Base-by-base conservation (phyloP, 345 rosid species). In the Eucalyptus tenuipes region DNA sequence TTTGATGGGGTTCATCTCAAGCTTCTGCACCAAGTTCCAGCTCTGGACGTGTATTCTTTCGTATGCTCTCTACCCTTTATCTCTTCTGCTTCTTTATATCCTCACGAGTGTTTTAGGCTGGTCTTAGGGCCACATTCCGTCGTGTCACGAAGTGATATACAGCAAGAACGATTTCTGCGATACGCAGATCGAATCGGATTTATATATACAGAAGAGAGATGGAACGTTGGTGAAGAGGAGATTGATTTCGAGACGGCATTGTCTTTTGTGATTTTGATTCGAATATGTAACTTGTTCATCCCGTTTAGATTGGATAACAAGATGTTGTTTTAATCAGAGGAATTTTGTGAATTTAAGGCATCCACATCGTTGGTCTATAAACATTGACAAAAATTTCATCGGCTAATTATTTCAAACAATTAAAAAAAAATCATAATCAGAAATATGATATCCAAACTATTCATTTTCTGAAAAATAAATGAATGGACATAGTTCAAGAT, bases 101-200 rank as follows among this genome's bases (percentile, higher is more conserved):
- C 93, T 92, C 27, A 92, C 93, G 29, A 49, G n/a, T 27, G 87
- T 91, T 52, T 57, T 91, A 4, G 93, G 93, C 42, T 94, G 92
- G 94, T 85, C 89, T 85, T 91, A 90, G 85, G 86, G 10, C 37
- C 31, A 24, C 52, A 55, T 25, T n/a, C 45, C 27, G 15, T 44
- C 7, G 47, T 7, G 47, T 42, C 15, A 7, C 3, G 84, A 75
- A 75, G 1, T 42, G 29, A 75, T 22, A 75, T 3, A 20, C 12
- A 22, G 84, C 84, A 40, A 75, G 47, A 10, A 75, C 47, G 47
- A 20, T 20, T 40, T 40, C 47, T 40, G 4, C 8, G 5, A 75
- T 20, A 75, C 3, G 0, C 47, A 12, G 24, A 40, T 75, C 15
- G 13, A 40, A 13, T 75, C 14, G 16, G 84, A 20, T 75, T 11